Evolutionary conservation across 179 eudicot species (phyloP), one percentile per base, ranked within the genome.

Genomic region (Silene vulgaris): DNA sequence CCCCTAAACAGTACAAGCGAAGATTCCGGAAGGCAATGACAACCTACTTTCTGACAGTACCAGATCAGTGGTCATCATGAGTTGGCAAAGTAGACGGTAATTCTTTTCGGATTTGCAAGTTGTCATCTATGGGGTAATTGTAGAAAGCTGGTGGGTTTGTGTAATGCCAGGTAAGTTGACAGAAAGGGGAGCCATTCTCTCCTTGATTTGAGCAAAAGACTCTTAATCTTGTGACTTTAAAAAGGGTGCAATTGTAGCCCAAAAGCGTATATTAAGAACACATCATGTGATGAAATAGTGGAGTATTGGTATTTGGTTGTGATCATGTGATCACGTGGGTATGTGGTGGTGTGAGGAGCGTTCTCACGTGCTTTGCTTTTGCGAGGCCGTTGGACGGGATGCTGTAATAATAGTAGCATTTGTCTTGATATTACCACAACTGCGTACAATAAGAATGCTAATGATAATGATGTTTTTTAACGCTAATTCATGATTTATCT

Each of bases 11-110:
- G 79, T 96, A 96, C 89, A 96, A 96, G 88, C 88, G 78, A 77
- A 85, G 99, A 77, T 96, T 96, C 82, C 84, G 99, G 32, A 96
- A 93, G 81, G 99, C 99, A 9, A 96, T 96, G 99, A 96, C 99
- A 0, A 78, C 88, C 7, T 93, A 96, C 79, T 96, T 96, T 69
- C 92, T 96, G 63, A 93, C 99, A 0, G 94, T 96, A 2, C 98
- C 99, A 0, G 96, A 96, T 80, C 97, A 93, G 78, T 96, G 97
- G 99, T 87, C 92, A 28, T 81, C 89, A 0, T 92, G 74, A 84
- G 63, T 17, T 17, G 3, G 16, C 59, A 17, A 8, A 71, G 37
- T 30, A 1, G 13, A 29, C 69, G 21, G 12, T 76, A 1, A 78
- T 78, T 78, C 62, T 48, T 75, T 74, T 72, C 8, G 62, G 71